A percentile compares a stretch with the other conserved stretches of the same genome.
Conservation (phyloP, 139 green algal species). For the Medakamo hakoo region DNA sequence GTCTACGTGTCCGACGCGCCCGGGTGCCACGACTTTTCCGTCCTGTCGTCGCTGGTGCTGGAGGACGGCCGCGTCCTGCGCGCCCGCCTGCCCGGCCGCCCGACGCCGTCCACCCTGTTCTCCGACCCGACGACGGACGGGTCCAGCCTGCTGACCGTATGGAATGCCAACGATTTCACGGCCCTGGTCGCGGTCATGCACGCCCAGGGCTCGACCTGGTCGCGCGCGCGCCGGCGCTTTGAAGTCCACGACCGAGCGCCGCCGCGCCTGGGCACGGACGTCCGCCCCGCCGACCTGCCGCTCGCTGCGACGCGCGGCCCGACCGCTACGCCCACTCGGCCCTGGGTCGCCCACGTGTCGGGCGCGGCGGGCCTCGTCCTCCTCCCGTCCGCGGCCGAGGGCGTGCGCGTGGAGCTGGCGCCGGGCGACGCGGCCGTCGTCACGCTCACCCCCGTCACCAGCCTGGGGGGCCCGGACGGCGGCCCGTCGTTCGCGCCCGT, state of each 20-base stretch:
- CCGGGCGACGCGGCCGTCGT: constrained; percentile 15
- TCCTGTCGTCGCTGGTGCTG: constrained; percentile 52
- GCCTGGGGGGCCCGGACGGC: no score
- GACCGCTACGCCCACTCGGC: no score
- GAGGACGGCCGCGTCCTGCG: constrained; percentile 47
- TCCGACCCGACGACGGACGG: constrained; percentile 58
- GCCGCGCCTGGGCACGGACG: constrained; percentile 12
- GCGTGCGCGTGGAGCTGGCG: constrained; percentile 3
- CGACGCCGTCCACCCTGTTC: constrained; percentile 85
- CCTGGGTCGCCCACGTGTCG: constrained; percentile 3
- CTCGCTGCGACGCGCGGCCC: constrained; percentile 10
- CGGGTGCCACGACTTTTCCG: constrained; percentile 64
- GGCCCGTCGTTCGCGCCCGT: constrained; percentile 33
- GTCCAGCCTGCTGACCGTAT: constrained; percentile 63
- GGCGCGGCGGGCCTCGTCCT: constrained; percentile 1
- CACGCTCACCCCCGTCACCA: constrained; percentile 17
- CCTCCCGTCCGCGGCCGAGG: not conserved
- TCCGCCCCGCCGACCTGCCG: constrained; percentile 36
- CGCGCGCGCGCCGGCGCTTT: constrained; percentile 52
- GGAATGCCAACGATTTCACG: constrained; percentile 40
- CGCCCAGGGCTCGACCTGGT: constrained; percentile 72
- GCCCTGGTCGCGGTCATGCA: constrained; percentile 74
- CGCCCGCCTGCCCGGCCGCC: constrained; percentile 50
- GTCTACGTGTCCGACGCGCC: constrained; percentile 75
- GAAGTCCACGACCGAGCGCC: constrained; percentile 32